Percentiles rank a stretch among this genome's conserved stretches.
These are phyloP conservation scores for Annona squamosa DNA, from an alignment of 164 flowering plant species.

Conservation along the genomic window DNA sequence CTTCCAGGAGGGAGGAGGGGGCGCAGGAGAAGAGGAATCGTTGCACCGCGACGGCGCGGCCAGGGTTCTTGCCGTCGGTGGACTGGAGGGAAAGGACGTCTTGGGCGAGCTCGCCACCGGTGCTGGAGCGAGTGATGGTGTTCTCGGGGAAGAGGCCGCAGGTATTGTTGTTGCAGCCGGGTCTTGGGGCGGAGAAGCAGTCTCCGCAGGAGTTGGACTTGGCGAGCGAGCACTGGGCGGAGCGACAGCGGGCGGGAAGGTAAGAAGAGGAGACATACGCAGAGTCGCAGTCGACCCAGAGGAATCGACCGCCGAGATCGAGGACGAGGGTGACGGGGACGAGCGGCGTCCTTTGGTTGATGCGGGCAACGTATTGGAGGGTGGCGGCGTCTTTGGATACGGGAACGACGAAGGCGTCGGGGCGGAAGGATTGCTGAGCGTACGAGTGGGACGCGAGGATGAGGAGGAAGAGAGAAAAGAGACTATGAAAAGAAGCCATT, in stretches of 20 bases:
- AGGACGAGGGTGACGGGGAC: slow-evolving; percentile 16
- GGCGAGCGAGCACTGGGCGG: slow-evolving; percentile 23
- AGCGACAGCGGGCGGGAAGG: slow-evolving; percentile 16
- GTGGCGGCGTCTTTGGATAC: slow-evolving; percentile 26
- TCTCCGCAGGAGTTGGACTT: slow-evolving; percentile 4
- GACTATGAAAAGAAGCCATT: neutral
- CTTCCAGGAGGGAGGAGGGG: slow-evolving; percentile 12
- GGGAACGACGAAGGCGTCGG: slow-evolving; percentile 22
- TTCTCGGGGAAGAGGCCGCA: slow-evolving; percentile 20
- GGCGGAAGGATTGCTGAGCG: slow-evolving; percentile 12
- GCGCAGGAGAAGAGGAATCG: slow-evolving; percentile 23
- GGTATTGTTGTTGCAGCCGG: slow-evolving; percentile 24
- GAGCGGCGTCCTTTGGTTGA: slow-evolving; percentile 23
- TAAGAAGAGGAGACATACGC: slow-evolving; percentile 20
- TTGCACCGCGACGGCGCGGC: slow-evolving; percentile 11
- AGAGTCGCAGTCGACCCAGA: slow-evolving; percentile 25
- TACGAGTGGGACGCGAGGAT: neutral
- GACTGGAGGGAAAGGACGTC: slow-evolving; percentile 25
- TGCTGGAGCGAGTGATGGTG: slow-evolving; percentile 9
- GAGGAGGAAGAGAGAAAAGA: neutral
- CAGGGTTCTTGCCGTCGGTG: slow-evolving; percentile 24
- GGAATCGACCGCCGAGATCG: slow-evolving; percentile 21
- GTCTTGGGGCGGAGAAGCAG: slow-evolving; percentile 10
- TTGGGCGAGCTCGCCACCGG: slow-evolving; percentile 10
- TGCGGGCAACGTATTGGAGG: slow-evolving; percentile 18